phyloP scores from a whole-genome alignment of 495 filamentous ascomycete genomes.

The Tuber melanosporum region DNA sequence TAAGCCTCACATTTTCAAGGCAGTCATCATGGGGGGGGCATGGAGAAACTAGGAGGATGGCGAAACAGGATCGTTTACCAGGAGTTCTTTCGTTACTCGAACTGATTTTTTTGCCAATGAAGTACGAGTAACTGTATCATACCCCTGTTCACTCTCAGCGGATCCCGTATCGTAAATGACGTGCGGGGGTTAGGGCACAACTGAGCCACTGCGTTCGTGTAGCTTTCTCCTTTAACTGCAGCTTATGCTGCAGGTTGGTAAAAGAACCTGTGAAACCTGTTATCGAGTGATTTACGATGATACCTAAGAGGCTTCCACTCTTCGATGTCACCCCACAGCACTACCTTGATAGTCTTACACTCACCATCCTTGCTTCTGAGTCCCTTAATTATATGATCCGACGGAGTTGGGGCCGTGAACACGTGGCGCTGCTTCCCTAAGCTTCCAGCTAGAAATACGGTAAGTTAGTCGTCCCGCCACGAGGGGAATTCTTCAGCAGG shows the following conservation, averaged over 20 bases:
- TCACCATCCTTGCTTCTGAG: not conserved
- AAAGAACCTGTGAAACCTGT: not conserved
- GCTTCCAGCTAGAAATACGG: not conserved
- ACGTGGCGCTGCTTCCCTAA: not conserved
- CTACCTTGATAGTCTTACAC: not conserved
- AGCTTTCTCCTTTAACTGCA: not conserved
- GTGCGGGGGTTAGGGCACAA: not conserved
- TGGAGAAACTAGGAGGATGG: no score
- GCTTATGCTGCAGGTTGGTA: not conserved
- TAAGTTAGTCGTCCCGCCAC: not conserved
- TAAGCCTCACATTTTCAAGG: not conserved
- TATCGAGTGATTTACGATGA: not conserved
- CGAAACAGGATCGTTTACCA: no score
- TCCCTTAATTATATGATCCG: not conserved
- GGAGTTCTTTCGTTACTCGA: no score
- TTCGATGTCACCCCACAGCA: not conserved
- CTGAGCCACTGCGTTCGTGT: not conserved
- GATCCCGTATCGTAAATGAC: no score
- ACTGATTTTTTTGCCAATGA: no score
- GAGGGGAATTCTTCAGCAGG: not conserved
- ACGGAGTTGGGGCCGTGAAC: not conserved
- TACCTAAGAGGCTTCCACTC: not conserved
- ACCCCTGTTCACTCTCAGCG: no score
- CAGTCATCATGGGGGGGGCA: no score
- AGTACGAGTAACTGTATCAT: no score